Percentiles rank a stretch among this genome's conserved stretches.
phyloP scores from a whole-genome alignment of 106 monocot species.

The Apostasia ramifera region DNA sequence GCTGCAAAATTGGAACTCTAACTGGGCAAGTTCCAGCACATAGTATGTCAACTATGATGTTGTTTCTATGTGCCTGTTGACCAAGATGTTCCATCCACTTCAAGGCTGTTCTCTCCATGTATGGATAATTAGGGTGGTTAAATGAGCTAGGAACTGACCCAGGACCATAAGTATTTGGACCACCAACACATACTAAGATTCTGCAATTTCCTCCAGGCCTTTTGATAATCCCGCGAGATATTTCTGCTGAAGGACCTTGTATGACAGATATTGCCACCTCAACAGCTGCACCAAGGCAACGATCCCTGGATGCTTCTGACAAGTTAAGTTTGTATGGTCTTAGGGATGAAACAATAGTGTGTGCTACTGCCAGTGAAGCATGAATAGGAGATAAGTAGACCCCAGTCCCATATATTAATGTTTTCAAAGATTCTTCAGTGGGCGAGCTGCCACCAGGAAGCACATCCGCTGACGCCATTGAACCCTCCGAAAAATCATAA shows the following conservation, averaged over 20 bases:
- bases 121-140: conserved; percentile 90
- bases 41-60: conserved; percentile 76
- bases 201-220: conserved; percentile 83
- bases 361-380: conserved; percentile 76
- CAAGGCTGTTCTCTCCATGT: conserved; percentile 83
- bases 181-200: conserved; percentile 82
- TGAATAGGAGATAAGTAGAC: conserved; percentile 80
- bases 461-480: conserved; percentile 87
- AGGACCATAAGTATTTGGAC: conserved; percentile 89
- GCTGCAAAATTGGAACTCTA: conserved; percentile 79
- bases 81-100: conserved; percentile 97
- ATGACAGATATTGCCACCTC: conserved; percentile 90
- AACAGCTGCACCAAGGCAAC: conserved; percentile 91
- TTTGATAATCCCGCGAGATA: conserved; percentile 75
- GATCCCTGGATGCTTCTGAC: conserved; percentile 81
- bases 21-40: conserved; percentile 94
- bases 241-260: conserved; percentile 78
- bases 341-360: conserved; percentile 87
- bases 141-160: conserved; percentile 90
- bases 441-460: conserved; percentile 84
- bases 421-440: conserved; percentile 70
- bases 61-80: conserved; percentile 54
- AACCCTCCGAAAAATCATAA: conserved; percentile 97
- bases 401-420: conserved; percentile 92
- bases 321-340: conserved; percentile 63